Base-by-base conservation (phyloP, 495 filamentous ascomycete species). In the Hypoxylon lenormandii region DNA sequence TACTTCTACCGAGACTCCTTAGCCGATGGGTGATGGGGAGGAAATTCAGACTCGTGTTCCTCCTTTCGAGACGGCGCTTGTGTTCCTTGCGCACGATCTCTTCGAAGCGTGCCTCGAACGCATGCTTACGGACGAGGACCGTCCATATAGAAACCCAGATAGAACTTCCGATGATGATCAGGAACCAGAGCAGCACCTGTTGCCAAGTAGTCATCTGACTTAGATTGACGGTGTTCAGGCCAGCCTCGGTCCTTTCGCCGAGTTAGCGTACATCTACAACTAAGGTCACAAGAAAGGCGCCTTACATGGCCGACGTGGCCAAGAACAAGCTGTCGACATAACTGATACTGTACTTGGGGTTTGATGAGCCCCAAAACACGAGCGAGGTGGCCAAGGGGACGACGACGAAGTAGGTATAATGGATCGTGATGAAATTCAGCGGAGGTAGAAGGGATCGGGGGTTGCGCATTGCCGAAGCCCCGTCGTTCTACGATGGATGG, bases 261-360 rank as follows among this genome's bases (percentile, higher is more conserved):
- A 28, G 26, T 28, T 28, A 28, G 26, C 7, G 3, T 3, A 7
- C 7, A 28, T 28, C 26, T 28, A 7, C 26, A 28, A 28, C 26
- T 28, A 3, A 7, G 7, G 26, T n/a, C 26, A 28, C 26, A 7
- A 7, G 26, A 28, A 7, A 28, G 7, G 26, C 26, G 26, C n/a
- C 26, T 28, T 28, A 28, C 26, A 95, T 94, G 21, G 92, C 92
- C 64, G 87, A 91, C 42, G 91, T 86, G 45, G 86, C 85, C 37
- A 96, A 75, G 72, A 94, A 97, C 10, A 96, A 79, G 11, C 88
- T 84, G 74, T 96, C 91, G 6, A 85, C 84, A 78, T 92, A 96
- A 50, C 82, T 81, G 63, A 96, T 85, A 61, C 83, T 90, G 37
- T 80, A 75, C 43, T 80, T 75, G 15, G 88, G 88, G 45, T 74